Base-by-base conservation (phyloP, 179 eudicot species). In the Dionaea muscipula region DNA sequence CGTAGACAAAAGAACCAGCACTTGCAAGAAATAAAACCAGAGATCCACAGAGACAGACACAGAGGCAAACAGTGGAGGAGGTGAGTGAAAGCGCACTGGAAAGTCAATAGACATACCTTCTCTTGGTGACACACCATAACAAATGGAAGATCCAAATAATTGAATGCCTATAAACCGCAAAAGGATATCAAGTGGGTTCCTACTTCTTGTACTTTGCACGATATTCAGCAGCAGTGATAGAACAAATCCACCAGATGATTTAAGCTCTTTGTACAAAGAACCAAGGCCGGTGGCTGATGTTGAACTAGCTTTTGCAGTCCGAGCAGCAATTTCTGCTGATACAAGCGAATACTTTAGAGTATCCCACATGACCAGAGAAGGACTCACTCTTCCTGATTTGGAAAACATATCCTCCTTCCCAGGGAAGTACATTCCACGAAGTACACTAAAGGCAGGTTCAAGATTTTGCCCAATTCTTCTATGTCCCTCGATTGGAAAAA, bases 271-370 rank as follows among this genome's bases (percentile, higher is more conserved):
- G 47, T 72, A 77, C 56, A 93, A 66, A 47, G 81, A 65, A 63
- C 53, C 66, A 40, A 75, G 63, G 57, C 81, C 68, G 40, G 66
- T 66, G 65, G 72, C 67, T 59, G 86, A 70, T 56, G 68, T 46
- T 62, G 74, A 38, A 43, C 78, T 61, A 55, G 61, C 61, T 68
- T 60, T 79, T 47, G 73, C 65, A 19, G 82, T 71, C 17, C 96
- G 95, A 62, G 95, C 81, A 18, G 96, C 82, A 66, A 93, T 82
- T 70, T 93, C 99, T 21, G 89, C 76, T 44, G 95, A 82, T 40
- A 88, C 68, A 55, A 93, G 80, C 35, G 99, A 79, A 68, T 93
- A 88, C 73, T 79, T 93, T 3, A 93, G 82, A n/a, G 94, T 81
- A 72, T 85, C 96, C 96, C 96, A 93, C 84, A 88, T 67, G 47